Percentiles rank a stretch among this genome's conserved stretches.
Evolutionary conservation across 306 rosid species (phyloP).

Genomic region (Glycyrrhiza uralensis): DNA sequence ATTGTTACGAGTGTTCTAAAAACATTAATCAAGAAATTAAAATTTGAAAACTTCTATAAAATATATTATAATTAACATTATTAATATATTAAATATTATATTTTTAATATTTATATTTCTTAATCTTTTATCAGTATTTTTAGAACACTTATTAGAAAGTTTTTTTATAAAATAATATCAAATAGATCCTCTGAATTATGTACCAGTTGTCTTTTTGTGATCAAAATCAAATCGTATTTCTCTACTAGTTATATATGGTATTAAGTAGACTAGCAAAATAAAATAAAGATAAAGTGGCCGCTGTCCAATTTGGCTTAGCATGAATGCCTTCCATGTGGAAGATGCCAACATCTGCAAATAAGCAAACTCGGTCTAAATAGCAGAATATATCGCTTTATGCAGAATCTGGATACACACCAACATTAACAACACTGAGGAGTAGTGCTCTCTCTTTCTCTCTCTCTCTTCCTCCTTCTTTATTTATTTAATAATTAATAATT

Average conservation of each 20-base stretch:
- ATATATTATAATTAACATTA: too few species aligned
- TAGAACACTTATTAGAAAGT: neutral
- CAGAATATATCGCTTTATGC: neutral
- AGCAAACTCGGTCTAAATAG: neutral
- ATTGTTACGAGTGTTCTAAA: too few species aligned
- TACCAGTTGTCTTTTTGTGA: neutral
- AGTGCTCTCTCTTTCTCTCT: neutral
- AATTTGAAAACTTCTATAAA: too few species aligned
- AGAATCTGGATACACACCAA: constrained; percentile 20
- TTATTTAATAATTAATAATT: too few species aligned
- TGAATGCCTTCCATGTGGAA: constrained; percentile 30
- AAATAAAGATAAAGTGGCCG: neutral
- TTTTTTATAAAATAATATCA: neutral
- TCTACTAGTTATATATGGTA: neutral
- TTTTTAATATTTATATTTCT: too few species aligned
- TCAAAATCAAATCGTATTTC: constrained; percentile 18
- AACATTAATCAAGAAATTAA: too few species aligned
- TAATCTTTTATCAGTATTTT: too few species aligned
- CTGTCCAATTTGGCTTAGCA: constrained; percentile 17
- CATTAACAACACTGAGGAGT: too few species aligned
- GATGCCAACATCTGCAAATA: constrained; percentile 15
- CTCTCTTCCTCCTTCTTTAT: too few species aligned
- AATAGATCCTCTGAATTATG: neutral
- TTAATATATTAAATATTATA: too few species aligned
- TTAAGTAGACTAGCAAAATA: neutral